Evolutionary conservation across 1,139 yeast genomes (phyloP), one percentile per base, ranked within the genome.

Genomic region (Zygosaccharomyces pseudobailii): DNA sequence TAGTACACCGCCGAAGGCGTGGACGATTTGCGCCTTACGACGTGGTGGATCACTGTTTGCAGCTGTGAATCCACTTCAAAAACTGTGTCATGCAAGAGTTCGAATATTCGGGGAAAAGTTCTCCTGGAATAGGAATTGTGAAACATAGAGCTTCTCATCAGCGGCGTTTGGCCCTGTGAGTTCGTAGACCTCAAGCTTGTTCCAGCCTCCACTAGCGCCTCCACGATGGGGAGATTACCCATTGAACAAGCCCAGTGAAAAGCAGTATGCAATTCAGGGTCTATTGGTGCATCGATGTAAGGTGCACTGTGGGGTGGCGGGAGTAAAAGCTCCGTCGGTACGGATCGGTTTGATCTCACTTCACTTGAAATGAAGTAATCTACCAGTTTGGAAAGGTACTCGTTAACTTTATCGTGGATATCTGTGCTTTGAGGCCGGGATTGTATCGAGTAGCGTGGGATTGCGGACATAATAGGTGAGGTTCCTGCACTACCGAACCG

Each of bases 241-340:
- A 92, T 84, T 0, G 97, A 86, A 38, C 96, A 86, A 0, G 97
- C 96, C 97, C 97, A 90, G 66, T 92, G 97, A 57, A 92, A 80
- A 0, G 96, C 90, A 0, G 97, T 87, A 61, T 92, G 96, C 0
- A 96, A 95, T 64, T 92, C 97, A 50, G 88, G 95, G 62, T 92
- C 98, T 45, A 92, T 88, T 6, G 92, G 68, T 1, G 61, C 65
- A 53, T 63, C 68, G 30, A 66, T 63, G 40, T 59, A 64, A 8
- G 68, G 68, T 24, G 64, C 61, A 42, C 65, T 58, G 38, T 62
- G 52, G 20, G 54, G 71, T 0, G 95, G 95, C 1, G 92, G 88
- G 48, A 76, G 73, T 47, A 82, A 72, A 34, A 89, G 69, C 13
- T 60, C 67, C 28, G 54, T 39, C 7, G 68, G 67, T 6, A 61